Conservation (phyloP, 1,139 yeast species). For the Kodamaea arcana region DNA sequence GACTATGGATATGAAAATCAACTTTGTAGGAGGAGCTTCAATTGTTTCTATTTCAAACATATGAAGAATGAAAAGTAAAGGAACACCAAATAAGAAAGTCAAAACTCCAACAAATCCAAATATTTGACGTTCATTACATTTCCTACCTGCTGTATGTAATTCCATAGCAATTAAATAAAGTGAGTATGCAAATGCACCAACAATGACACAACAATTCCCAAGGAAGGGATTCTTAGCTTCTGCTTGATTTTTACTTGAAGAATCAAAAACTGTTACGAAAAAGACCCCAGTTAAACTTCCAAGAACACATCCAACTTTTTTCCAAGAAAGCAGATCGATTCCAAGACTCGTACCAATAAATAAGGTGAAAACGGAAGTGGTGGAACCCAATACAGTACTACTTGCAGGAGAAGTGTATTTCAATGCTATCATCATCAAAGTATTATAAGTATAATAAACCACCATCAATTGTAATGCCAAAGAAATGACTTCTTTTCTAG, state of each 20-base stretch:
- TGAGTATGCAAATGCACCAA: slow-evolving; percentile 48
- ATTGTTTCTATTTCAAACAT: slow-evolving; percentile 35
- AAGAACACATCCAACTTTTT: slow-evolving; percentile 41
- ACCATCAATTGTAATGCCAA: slow-evolving; percentile 39
- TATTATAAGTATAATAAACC: slow-evolving; percentile 41
- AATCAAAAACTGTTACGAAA: slow-evolving; percentile 37
- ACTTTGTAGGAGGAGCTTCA: slow-evolving; percentile 31
- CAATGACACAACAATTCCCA: slow-evolving; percentile 44
- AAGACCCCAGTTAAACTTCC: slow-evolving; percentile 45
- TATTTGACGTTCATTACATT: slow-evolving; percentile 43
- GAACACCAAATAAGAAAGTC: slow-evolving; percentile 37
- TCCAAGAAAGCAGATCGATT: slow-evolving; percentile 40
- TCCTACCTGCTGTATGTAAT: slow-evolving; percentile 40
- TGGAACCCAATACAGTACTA: slow-evolving; percentile 48
- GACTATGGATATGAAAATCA: slow-evolving; percentile 31
- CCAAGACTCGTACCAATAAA: slow-evolving; percentile 37
- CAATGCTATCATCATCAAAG: slow-evolving; percentile 37
- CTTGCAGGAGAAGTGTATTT: slow-evolving; percentile 52
- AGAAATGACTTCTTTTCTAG: slow-evolving; percentile 25
- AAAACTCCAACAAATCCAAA: slow-evolving; percentile 47
- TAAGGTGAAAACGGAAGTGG: slow-evolving; percentile 50
- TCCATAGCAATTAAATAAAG: slow-evolving; percentile 42
- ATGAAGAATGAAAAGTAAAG: slow-evolving; percentile 33
- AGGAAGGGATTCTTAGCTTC: slow-evolving; percentile 37
- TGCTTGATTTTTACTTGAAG: slow-evolving; percentile 20